These are phyloP conservation scores for Mortierella sp. DNA, from an alignment of 371 early-diverging fungal species.

Conservation along the genomic window DNA sequence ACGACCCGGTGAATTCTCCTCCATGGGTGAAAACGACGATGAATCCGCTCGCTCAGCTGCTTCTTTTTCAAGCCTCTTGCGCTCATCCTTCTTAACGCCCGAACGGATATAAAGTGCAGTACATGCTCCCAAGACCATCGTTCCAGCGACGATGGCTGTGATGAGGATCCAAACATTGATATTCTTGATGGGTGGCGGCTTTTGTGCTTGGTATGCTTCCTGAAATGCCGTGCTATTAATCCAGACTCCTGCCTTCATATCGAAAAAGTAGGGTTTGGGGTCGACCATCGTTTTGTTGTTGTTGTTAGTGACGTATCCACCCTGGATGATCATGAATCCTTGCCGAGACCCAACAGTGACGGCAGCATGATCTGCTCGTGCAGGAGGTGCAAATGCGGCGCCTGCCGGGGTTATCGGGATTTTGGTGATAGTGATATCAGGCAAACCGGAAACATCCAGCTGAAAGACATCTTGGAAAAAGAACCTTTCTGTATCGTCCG, in stretches of 20 bases:
- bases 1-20: background rate
- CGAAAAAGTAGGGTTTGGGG: constrained; percentile 15
- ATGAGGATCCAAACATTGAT: constrained; percentile 23
- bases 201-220: background rate
- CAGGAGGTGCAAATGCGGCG: constrained; percentile 7
- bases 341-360: constrained; percentile 6
- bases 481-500: background rate
- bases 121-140: constrained; percentile 18
- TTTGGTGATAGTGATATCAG: constrained; percentile 18
- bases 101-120: constrained; percentile 30
- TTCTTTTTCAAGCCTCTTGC: constrained; percentile 11
- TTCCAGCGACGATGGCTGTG: constrained; percentile 27
- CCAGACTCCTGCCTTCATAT: constrained; percentile 18
- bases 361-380: constrained; percentile 30
- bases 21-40: constrained; percentile 13
- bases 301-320: constrained; percentile 10
- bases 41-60: constrained; percentile 12
- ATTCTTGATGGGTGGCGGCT: background rate
- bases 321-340: constrained; percentile 38
- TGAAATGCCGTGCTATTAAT: constrained; percentile 16
- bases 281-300: constrained; percentile 4
- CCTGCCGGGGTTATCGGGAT: background rate
- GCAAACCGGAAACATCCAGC: constrained; percentile 21
- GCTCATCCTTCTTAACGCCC: constrained; percentile 26
- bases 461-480: constrained; percentile 19